Base-by-base conservation (phyloP, 208 protist species). In the Porcisia deanei region DNA sequence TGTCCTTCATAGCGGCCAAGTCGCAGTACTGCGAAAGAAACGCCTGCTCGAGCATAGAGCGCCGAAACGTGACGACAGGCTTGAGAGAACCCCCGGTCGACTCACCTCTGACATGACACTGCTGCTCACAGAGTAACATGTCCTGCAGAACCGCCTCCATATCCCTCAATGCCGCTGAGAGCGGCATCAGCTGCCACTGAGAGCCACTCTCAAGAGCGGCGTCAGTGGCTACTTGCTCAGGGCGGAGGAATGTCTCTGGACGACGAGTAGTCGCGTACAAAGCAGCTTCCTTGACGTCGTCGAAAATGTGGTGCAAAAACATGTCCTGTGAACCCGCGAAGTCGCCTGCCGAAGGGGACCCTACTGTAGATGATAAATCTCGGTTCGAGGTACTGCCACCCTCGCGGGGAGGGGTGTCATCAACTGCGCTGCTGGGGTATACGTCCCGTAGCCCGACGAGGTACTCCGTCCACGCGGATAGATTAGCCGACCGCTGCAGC, bases 41-140 rank as follows among this genome's bases (percentile, higher is more conserved):
- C 0, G 71, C 78, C 75, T 86, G 82, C 55, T 86, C 82, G 52
- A 86, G 77, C 55, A 86, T 86, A 0, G 68, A 30, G 20, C 82
- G 77, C 60, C 69, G 65, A 52, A 85, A 81, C 12, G 22, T 14
- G 9, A 81, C 41, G 5, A 49, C 14, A 45, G 16, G 2, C 16
- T 65, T 5, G 6, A n/a, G 4, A 22, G 34, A 9, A 4, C 20
- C 2, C n/a, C 3, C 39, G 6, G 37, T n/a, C 30, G 69, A 2
- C 55, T 60, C 39, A 18, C 75, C 34, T 8, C 39, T 43, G n/a
- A n/a, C 12, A n/a, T 45, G 2, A 30, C 25, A 25, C 67, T 67
- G 6, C 72, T 58, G 57, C 59, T 72, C 55, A 20, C 4, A 4
- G 30, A 18, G 45, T 16, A 41, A 18, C 77, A 77, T 82, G 9